Base-by-base conservation (phyloP, 345 rosid genomes). In the Angophora floribunda region DNA sequence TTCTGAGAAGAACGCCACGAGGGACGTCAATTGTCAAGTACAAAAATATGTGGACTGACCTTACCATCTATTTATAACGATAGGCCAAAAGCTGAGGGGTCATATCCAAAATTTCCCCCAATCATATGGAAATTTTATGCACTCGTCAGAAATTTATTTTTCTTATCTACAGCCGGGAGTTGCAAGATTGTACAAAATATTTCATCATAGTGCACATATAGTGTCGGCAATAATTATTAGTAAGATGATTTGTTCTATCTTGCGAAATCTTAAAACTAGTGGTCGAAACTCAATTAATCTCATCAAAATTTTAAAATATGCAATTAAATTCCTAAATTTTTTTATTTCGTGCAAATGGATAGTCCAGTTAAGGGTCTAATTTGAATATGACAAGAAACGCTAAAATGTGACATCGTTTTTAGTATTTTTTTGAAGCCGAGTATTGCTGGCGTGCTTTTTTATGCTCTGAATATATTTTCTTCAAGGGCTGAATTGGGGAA, bases 121-220 rank as follows among this genome's bases (percentile, higher is more conserved):
- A 75, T 75, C 24, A 19, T 19, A 9, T 4, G 4, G 2, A 21
- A 75, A 49, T 36, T 19, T 41, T 75, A 8, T 75, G 49, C 0
- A 19, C 14, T 75, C 2, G 7, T 19, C 3, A 75, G 4, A 21
- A 41, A 41, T 17, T 75, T 19, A 19, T 5, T 21, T 41, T 1
- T 75, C 13, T 75, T 21, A 41, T 75, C 10, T 75, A 75, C 4
- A 19, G 13, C 49, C 2, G 1, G 14, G 13, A 3, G 6, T 36
- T 75, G 47, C 2, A 22, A 0, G 13, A 75, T 41, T 11, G 6
- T 41, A 1, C 14, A 8, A 6, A 75, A 41, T 19, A 19, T 75
- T 36, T 2, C 1, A 0, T 12, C 47, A 5, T 5, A 36, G 0
- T 36, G 4, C 49, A 36, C 26, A 5, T 32, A 9, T 75, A 1